phyloP scores from a whole-genome alignment of 1,284 basidiomycete genomes.

The Pholiota adiposa region DNA sequence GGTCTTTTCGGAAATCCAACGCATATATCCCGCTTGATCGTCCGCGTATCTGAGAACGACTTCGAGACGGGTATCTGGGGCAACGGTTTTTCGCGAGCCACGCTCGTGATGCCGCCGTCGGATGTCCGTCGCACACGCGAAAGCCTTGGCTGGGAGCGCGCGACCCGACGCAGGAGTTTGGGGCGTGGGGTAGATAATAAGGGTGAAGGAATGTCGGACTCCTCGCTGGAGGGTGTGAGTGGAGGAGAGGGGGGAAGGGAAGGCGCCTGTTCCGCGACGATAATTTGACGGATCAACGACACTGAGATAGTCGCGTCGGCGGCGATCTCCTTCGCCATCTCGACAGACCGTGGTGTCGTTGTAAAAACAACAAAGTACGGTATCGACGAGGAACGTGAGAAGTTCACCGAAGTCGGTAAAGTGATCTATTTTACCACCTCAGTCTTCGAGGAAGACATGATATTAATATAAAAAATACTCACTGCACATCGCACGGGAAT shows the following conservation, averaged over 20 bases:
- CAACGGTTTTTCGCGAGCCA: conserved; percentile 44
- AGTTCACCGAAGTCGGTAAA: conserved; percentile 59
- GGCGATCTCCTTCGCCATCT: conserved; percentile 64
- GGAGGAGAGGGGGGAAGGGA: conserved; percentile 45
- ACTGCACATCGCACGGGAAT: conserved; percentile 70
- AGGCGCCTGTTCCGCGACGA: conserved; percentile 42
- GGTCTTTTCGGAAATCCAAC: conserved; percentile 74
- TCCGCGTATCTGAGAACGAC: conserved; percentile 50
- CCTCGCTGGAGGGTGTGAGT: conserved; percentile 55
- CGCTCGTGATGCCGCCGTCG: conserved; percentile 21
- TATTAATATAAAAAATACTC: conserved; percentile 28
- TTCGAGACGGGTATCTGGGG: conserved; percentile 48
- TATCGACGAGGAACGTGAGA: conserved; percentile 59
- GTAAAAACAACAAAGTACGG: conserved; percentile 75
- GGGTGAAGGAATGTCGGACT: conserved; percentile 38
- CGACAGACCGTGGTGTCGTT: conserved; percentile 56
- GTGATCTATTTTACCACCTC: conserved; percentile 51
- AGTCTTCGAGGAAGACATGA: conserved; percentile 6
- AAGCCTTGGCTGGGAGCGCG: conserved; percentile 41
- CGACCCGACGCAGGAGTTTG: conserved; percentile 52
- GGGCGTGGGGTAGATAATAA: conserved; percentile 26
- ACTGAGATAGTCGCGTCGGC: conserved; percentile 70
- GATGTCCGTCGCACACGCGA: conserved; percentile 28
- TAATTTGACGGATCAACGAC: conserved; percentile 61
- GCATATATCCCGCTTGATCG: conserved; percentile 54